These are phyloP conservation scores for Codiaeum variegatum DNA, from an alignment of 441 rosid species.

Conservation along the genomic window DNA sequence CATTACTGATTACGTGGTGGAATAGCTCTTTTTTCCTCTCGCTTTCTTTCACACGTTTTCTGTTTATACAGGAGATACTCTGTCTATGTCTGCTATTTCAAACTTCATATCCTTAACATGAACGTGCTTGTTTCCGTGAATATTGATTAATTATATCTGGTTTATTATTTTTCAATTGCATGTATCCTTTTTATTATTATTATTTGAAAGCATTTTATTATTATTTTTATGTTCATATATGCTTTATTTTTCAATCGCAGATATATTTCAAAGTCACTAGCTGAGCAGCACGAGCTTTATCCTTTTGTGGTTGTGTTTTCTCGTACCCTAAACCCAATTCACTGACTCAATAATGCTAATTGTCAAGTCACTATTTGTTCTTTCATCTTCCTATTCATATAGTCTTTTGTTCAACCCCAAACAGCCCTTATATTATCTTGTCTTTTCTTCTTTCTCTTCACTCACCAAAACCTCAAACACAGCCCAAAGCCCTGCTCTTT, in stretches of 20 bases:
- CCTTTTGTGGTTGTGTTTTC: not conserved
- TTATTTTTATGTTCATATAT: too few relatives aligned
- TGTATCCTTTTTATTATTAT: not conserved
- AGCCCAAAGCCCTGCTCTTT: conserved; percentile 6
- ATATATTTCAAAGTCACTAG: conserved; percentile 63
- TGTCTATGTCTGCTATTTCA: not conserved
- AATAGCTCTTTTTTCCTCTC: not conserved
- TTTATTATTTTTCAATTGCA: conserved; percentile 5
- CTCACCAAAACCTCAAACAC: not conserved
- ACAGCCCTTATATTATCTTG: not conserved
- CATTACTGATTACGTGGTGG: not conserved
- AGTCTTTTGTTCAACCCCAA: not conserved
- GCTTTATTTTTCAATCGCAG: conserved; percentile 34
- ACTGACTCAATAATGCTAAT: not conserved
- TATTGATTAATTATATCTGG: conserved; percentile 1
- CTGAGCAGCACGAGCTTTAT: conserved; percentile 57
- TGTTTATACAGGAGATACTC: not conserved
- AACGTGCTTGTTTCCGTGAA: not conserved
- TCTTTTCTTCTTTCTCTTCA: not conserved
- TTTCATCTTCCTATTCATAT: not conserved
- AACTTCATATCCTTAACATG: not conserved
- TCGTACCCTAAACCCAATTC: not conserved
- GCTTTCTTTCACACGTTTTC: not conserved
- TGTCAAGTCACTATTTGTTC: not conserved
- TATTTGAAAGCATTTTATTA: too few relatives aligned